Evolutionary conservation across 2,329 filamentous ascomycete genomes (phyloP).

Genomic region (Cladosporium colombiae): DNA sequence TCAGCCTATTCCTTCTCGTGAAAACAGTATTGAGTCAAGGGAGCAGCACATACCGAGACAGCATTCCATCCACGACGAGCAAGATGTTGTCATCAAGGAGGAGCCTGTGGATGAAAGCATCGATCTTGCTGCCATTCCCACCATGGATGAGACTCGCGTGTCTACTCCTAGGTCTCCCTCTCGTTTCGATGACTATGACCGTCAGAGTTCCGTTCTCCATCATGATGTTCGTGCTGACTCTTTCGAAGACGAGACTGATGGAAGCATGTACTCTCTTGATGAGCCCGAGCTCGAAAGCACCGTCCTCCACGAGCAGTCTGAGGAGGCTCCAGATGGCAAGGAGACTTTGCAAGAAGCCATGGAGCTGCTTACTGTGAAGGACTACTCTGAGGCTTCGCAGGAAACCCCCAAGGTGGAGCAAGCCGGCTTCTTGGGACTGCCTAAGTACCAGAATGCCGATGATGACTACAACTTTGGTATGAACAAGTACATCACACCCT

Average conservation of each 20-base stretch:
- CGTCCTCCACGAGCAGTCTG: constrained; percentile 22
- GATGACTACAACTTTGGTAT: constrained; percentile 58
- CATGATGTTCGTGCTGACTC: constrained; percentile 45
- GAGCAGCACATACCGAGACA: constrained; percentile 45
- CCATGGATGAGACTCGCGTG: constrained; percentile 50
- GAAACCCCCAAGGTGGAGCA: constrained; percentile 24
- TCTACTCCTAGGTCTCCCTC: constrained; percentile 52
- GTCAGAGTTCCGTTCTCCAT: constrained; percentile 57
- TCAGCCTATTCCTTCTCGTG: constrained; percentile 83
- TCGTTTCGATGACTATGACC: constrained; percentile 42
- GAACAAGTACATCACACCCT: constrained; percentile 54
- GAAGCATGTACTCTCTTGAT: constrained; percentile 54
- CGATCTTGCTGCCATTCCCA: constrained; percentile 66
- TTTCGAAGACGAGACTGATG: constrained; percentile 55
- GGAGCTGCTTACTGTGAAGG: constrained; percentile 37
- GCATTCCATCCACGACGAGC: constrained; percentile 58
- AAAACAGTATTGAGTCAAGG: constrained; percentile 52
- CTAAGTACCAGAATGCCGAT: constrained; percentile 42
- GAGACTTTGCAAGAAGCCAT: constrained; percentile 38
- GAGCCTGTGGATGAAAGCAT: constrained; percentile 59
- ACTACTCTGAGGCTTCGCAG: constrained; percentile 34
- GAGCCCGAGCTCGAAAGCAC: constrained; percentile 39
- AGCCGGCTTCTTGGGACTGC: constrained; percentile 34
- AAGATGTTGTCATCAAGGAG: constrained; percentile 67
- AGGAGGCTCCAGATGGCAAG: constrained; percentile 32